These are phyloP conservation scores for Daldinia sp. DNA, from an alignment of 2,329 filamentous ascomycete species.

Conservation along the genomic window DNA sequence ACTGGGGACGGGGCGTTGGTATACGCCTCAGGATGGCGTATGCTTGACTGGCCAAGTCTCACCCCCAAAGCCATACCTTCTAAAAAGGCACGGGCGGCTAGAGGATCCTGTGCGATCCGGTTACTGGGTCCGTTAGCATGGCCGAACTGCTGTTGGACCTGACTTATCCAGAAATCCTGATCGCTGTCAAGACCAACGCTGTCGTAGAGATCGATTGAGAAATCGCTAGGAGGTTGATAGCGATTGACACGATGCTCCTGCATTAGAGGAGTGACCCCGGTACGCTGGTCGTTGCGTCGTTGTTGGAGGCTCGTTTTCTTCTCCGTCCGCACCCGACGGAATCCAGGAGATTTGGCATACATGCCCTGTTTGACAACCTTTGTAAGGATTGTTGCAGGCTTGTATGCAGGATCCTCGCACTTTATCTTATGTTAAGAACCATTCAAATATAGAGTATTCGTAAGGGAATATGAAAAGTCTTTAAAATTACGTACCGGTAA, in stretches of 20 bases:
- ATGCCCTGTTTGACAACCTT: background rate
- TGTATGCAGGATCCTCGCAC: background rate
- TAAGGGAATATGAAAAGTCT: background rate
- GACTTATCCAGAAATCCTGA: conserved; percentile 32
- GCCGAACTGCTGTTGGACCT: conserved; percentile 43
- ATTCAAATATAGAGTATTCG: background rate
- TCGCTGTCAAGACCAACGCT: conserved; percentile 25
- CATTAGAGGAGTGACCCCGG: background rate
- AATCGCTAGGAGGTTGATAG: conserved; percentile 4
- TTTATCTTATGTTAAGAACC: background rate
- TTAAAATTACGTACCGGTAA: conserved; percentile 6
- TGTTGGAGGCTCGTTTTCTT: background rate
- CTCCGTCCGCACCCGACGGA: background rate
- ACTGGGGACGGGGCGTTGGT: background rate
- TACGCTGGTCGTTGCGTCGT: background rate
- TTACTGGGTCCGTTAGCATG: conserved; percentile 33
- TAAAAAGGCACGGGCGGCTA: conserved; percentile 47
- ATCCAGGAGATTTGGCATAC: background rate
- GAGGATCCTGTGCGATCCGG: conserved; percentile 40
- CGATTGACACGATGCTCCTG: background rate
- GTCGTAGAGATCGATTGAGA: background rate
- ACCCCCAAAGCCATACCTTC: conserved; percentile 46
- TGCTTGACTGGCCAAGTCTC: conserved; percentile 9
- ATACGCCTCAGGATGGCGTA: background rate
- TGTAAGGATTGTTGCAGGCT: background rate